Evolutionary conservation across 345 rosid genomes (phyloP).

Genomic region (Populus pruinosa): DNA sequence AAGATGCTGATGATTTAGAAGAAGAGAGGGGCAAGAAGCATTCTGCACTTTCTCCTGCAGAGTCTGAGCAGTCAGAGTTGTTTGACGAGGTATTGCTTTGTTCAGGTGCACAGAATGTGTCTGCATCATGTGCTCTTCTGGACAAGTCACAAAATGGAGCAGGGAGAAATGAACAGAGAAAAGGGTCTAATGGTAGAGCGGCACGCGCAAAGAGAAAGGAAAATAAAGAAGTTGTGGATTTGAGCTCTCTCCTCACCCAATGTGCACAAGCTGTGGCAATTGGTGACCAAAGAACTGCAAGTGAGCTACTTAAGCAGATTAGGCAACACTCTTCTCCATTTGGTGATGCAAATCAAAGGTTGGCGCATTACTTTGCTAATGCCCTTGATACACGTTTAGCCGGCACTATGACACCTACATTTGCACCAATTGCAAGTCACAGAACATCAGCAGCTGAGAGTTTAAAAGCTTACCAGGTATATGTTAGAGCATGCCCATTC

Average conservation of each 20-base stretch:
- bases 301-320: constrained; percentile 24
- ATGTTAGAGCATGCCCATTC: constrained; percentile 52
- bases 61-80: constrained; percentile 38
- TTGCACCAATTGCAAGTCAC: constrained; percentile 26
- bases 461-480: constrained; percentile 49
- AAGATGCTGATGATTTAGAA: constrained; percentile 17
- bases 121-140: constrained; percentile 23
- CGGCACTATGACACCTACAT: constrained; percentile 40
- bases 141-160: constrained; percentile 32
- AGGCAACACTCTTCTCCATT: constrained; percentile 28
- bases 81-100: constrained; percentile 49
- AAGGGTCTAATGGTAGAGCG: constrained; percentile 33
- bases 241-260: constrained; percentile 45
- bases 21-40: constrained; percentile 52
- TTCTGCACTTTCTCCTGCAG: constrained; percentile 37
- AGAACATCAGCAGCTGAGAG: constrained; percentile 47
- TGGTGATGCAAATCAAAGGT: constrained; percentile 34
- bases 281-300: constrained; percentile 18
- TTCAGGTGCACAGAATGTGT: constrained; percentile 17
- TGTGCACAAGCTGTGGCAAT: constrained; percentile 50
- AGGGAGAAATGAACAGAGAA: constrained; percentile 23
- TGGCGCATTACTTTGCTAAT: constrained; percentile 28
- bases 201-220: constrained; percentile 38
- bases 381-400: constrained; percentile 39
- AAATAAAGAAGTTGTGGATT: constrained; percentile 45